Conservation (phyloP, 345 rosid species). For the Citrus trifoliata region DNA sequence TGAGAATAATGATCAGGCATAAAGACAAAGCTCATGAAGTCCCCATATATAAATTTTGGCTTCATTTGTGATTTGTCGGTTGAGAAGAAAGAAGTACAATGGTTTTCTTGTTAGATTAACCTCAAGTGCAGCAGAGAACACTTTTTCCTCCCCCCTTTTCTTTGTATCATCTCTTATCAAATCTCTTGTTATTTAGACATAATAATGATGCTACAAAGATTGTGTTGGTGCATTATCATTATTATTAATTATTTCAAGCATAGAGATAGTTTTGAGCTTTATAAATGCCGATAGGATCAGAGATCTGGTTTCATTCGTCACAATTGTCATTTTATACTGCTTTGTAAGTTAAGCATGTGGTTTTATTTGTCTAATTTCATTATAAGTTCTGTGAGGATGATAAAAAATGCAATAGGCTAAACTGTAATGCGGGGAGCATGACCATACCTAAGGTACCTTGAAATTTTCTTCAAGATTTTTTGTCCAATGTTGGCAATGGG, state of each 20-base stretch:
- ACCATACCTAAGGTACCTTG: too few species aligned
- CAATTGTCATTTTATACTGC: neutral
- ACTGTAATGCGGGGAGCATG: too few species aligned
- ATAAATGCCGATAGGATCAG: neutral
- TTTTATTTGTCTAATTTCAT: too few species aligned
- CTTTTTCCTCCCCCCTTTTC: neutral
- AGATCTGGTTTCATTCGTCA: neutral
- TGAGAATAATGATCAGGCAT: slow-evolving; percentile 29
- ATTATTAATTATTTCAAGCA: neutral
- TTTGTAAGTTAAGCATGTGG: neutral
- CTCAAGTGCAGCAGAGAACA: slow-evolving; percentile 1
- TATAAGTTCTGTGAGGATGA: too few species aligned
- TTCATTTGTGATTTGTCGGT: neutral
- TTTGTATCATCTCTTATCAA: neutral
- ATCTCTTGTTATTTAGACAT: neutral
- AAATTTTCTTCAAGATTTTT: too few species aligned
- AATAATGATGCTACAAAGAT: slow-evolving; percentile 2
- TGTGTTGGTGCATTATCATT: neutral
- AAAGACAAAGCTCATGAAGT: slow-evolving; percentile 12
- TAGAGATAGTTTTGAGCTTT: neutral
- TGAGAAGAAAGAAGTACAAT: slow-evolving; percentile 2
- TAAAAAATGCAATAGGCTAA: too few species aligned
- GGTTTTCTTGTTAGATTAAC: slow-evolving; percentile 8
- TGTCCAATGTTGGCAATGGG: too few species aligned
- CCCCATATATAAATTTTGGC: slow-evolving; percentile 14